Base-by-base conservation (phyloP, 2,329 filamentous ascomycete species). In the Cryphonectria nitschkei region DNA sequence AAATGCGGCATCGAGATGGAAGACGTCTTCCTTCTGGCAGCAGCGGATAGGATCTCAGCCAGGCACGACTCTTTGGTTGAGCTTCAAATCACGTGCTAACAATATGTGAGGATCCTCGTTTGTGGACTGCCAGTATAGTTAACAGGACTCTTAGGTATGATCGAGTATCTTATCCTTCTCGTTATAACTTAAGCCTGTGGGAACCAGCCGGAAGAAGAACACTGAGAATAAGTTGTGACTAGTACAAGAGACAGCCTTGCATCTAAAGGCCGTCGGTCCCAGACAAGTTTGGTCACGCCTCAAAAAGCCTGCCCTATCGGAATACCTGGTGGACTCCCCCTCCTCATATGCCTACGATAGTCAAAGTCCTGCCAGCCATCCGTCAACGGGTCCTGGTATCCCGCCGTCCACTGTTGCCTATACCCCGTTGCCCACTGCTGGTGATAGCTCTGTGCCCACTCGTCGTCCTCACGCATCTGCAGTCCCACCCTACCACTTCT, bases 381-480 rank as follows among this genome's bases (percentile, higher is more conserved):
- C 16, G 14, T 65, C 63, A 65, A 3, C 29, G 63, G 29, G 29
- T 65, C 63, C 29, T 50, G 41, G 26, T 65, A 52, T 11, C 63
- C 63, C 2, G n/a, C 63, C 43, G 63, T 46, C 63, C 63, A 65
- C 41, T 65, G 63, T 22, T 65, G 63, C 34, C 41, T 46, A 19
- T 65, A 65, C 3, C 63, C 63, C 26, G 3, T 65, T 16, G 63
- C 63, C 63, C 63, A 65, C 41, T 65, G 63, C 41, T 65, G 63
- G 26, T 65, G 63, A 65, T 65, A 65, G 29, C 63, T 65, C 29
- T 50, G 39, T 3, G 41, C 63, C 63, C 63, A 65, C 43, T 65
- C 43, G 41, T 65, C 63, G 37, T 65, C 37, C 19, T 65, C 63
- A n/a, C 32, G 32, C 1, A 13, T 13, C 2, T 61, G 58, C 16